These are phyloP conservation scores for Leptographium lundbergii DNA, from an alignment of 2,329 filamentous ascomycete species.

Conservation along the genomic window DNA sequence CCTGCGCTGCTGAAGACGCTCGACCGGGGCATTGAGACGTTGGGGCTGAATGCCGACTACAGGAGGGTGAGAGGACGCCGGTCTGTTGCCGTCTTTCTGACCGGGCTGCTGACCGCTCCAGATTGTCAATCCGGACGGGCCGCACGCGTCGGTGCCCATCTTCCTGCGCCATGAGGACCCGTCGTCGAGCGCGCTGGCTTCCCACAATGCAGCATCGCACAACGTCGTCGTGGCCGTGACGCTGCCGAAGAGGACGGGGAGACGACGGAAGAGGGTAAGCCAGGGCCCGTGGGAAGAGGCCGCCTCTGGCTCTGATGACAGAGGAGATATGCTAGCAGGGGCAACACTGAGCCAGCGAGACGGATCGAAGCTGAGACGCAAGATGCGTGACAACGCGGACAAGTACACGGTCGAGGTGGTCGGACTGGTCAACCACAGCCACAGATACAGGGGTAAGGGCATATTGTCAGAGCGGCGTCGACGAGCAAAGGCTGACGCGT, in stretches of 20 bases:
- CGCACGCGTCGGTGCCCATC: slow-evolving; percentile 46
- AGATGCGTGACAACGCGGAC: slow-evolving; percentile 56
- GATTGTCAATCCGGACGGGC: slow-evolving; percentile 31
- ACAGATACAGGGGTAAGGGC: slow-evolving; percentile 62
- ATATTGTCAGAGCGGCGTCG: neutral
- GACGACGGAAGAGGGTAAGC: slow-evolving; percentile 73
- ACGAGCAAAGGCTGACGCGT: neutral
- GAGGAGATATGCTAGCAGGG: neutral
- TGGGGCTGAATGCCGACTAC: slow-evolving; percentile 26
- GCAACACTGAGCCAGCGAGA: slow-evolving; percentile 26
- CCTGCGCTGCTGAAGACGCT: slow-evolving; percentile 27
- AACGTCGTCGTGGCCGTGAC: slow-evolving; percentile 81
- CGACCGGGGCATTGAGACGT: slow-evolving; percentile 27
- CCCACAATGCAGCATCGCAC: slow-evolving; percentile 61
- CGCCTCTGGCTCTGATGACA: too few relatives aligned
- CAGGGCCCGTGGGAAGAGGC: slow-evolving; percentile 44
- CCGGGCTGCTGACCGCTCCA: slow-evolving; percentile 12
- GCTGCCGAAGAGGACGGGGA: slow-evolving; percentile 74
- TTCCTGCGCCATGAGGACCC: slow-evolving; percentile 71
- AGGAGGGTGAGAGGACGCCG: slow-evolving; percentile 18
- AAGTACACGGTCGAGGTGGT: slow-evolving; percentile 57
- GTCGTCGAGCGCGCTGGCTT: slow-evolving; percentile 64
- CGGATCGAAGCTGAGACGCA: slow-evolving; percentile 43
- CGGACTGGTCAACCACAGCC: slow-evolving; percentile 63
- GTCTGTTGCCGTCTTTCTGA: neutral